A percentile compares a stretch with the other conserved stretches of the same genome.
Conservation (phyloP, 805 yeast species). For the Yarrowia osloensis region DNA sequence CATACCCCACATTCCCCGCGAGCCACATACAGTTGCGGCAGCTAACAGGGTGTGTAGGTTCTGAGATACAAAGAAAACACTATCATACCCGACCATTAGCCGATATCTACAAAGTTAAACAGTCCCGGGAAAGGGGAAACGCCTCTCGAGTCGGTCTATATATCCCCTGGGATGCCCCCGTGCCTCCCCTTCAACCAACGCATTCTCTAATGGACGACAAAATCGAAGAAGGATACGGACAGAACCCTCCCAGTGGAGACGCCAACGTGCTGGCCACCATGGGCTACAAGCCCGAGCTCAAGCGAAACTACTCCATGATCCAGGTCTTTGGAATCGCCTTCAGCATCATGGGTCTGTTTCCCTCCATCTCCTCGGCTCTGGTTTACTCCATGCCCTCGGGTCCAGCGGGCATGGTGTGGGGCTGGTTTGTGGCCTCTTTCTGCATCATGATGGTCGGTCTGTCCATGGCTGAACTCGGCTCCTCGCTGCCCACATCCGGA, state of each 20-base stretch:
- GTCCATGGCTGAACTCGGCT: constrained; percentile 65
- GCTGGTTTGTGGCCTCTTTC: constrained; percentile 62
- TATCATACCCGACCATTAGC: not conserved
- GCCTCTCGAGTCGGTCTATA: not conserved
- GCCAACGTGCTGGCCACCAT: constrained; percentile 24
- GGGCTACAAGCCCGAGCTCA: constrained; percentile 71
- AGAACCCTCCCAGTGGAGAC: not conserved
- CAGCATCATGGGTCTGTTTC: constrained; percentile 67
- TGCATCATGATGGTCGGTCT: constrained; percentile 63
- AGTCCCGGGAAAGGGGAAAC: not conserved
- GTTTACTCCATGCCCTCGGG: constrained; percentile 62
- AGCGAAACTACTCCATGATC: constrained; percentile 59
- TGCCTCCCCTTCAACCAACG: not conserved
- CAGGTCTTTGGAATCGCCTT: constrained; percentile 74
- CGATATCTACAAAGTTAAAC: not conserved
- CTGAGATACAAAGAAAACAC: not conserved
- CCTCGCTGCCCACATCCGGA: constrained; percentile 74
- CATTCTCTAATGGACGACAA: not conserved
- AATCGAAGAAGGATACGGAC: constrained; percentile 6
- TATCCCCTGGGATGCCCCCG: not conserved
- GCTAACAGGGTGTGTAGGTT: not conserved
- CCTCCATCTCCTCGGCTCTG: constrained; percentile 58
- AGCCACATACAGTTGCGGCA: not conserved
- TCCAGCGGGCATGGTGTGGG: constrained; percentile 68
- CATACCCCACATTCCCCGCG: constrained; percentile 5